phyloP scores from a whole-genome alignment of 2,329 filamentous ascomycete species.

The Diplocarpon mali region DNA sequence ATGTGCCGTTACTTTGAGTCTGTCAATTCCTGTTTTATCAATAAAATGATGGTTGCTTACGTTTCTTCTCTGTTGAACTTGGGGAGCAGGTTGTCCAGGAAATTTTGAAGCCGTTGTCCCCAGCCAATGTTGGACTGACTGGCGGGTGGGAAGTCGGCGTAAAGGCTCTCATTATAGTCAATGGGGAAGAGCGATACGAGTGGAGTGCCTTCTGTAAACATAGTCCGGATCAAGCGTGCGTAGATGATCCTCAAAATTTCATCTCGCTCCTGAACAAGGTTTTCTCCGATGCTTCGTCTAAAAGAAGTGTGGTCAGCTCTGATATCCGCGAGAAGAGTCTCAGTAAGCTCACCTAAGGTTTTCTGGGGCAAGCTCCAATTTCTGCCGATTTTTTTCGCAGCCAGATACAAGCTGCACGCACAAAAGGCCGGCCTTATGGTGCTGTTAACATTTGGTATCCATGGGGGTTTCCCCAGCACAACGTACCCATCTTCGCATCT shows the following conservation, averaged over 20 bases:
- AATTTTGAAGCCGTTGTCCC: conserved; percentile 17
- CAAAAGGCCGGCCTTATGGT: conserved; percentile 20
- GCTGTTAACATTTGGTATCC: background rate
- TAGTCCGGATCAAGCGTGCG: conserved; percentile 16
- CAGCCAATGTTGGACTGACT: conserved; percentile 14
- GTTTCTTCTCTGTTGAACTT: background rate
- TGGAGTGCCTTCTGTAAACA: conserved; percentile 8
- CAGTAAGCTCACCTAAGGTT: conserved; percentile 13
- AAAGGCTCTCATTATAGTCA: conserved; percentile 5
- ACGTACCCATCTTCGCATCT: conserved; percentile 23
- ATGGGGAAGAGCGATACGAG: conserved; percentile 18
- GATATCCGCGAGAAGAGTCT: background rate
- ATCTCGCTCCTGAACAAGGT: conserved; percentile 18
- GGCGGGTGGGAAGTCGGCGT: conserved; percentile 16
- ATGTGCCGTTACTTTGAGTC: background rate
- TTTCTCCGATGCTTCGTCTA: conserved; percentile 15
- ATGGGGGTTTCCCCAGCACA: no score
- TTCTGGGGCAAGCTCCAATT: conserved; percentile 15
- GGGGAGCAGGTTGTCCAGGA: conserved; percentile 12
- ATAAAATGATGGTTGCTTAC: background rate
- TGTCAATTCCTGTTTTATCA: background rate
- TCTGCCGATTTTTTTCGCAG: conserved; percentile 10
- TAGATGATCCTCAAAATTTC: conserved; percentile 21
- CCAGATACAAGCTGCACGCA: conserved; percentile 19
- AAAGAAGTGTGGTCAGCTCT: background rate